Evolutionary conservation across 176 grass and related monocot species (phyloP), one percentile per base, ranked within the genome.

Genomic region (Eleusine coracana): DNA sequence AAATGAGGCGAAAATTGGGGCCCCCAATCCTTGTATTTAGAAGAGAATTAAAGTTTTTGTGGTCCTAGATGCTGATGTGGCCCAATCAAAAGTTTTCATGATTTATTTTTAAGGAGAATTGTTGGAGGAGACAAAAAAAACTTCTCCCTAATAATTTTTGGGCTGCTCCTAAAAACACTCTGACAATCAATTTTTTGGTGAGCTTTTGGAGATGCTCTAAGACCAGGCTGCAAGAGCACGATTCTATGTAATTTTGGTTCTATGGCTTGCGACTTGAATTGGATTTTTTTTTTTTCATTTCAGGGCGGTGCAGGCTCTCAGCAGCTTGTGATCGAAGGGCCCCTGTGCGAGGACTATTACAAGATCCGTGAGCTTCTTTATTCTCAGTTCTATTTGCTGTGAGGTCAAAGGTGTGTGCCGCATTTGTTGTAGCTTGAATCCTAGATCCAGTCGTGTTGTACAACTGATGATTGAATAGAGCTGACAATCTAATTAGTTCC

Each of bases 291-390:
- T 40, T 18, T 27, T 84, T 40, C 5, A 31, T 87, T 85, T 38
- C 79, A 98, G 95, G 95, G 90, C 10, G 70, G 86, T 42, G 86
- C 82, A 7, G 92, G 95, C 44, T 52, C 88, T 73, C 95, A 93
- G 87, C 92, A 98, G 82, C 89, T 98, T 72, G 86, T 94, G 49
- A 93, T 98, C 12, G 92, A 98, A 83, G 95, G 90, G 3, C 95
- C 95, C 23, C 75, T 98, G 36, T 93, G 92, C 11, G 92, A 91
- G 84, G 95, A 98, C 73, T 98, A 93, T 71, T 94, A 93, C 82
- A 94, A 93, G 86, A 91, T 98, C 59, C 91, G 90, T 31, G 88
- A 93, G 72, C 92, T 86, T 86, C 90, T 98, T 5, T 95, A 93
- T 76, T 94, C 95, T 1, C 92, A 98, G 64, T 97, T 97, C 78